Evolutionary conservation across 352 stramenopile species (phyloP), one percentile per base, ranked within the genome.

Genomic region (Phytopythium mirpurense): DNA sequence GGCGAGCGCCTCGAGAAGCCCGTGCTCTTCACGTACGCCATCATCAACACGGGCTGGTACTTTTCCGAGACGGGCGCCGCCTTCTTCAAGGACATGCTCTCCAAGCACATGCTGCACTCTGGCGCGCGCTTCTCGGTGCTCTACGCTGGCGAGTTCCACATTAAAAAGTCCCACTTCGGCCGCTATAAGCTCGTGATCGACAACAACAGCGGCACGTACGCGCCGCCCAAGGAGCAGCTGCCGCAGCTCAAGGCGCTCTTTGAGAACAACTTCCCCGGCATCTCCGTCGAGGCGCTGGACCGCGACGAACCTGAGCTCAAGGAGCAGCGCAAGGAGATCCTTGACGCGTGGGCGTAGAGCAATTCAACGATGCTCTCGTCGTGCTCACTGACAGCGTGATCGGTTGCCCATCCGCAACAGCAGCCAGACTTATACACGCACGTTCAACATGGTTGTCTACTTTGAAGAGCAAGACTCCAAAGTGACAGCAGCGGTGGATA

Each of bases 31-130:
- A 72, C 64, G n/a, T 72, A 72, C 50, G 60, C 60, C 19, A 69
- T 72, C 36, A 69, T 45, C 18, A 37, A 44, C 4, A 60, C 44
- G n/a, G 64, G 64, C 41, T 72, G 64, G 64, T 69, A 66, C 60
- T 72, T 72, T 24, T 72, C 64, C 11, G 64, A 72, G 50, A 72
- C 64, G 5, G 64, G 64, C 0, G 64, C 64, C 0, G 50, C 56
- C 10, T 72, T 72, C 54, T 72, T 72, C 38, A 72, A 72, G 49
- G 64, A 72, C 41, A 72, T 72, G 29, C 41, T 72, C 40, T 72
- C 64, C 44, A 68, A 68, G 54, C 64, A 72, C 61, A 69, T 72
- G 64, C 51, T 72, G 44, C 64, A 72, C 32, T 69, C 60, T 0
- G 51, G 61, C 6, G 60, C 60, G 7, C 32, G 44, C 27, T 63